Evolutionary conservation across 164 flowering plant species (phyloP), one percentile per base, ranked within the genome.

Genomic region (Magnolia sinica): DNA sequence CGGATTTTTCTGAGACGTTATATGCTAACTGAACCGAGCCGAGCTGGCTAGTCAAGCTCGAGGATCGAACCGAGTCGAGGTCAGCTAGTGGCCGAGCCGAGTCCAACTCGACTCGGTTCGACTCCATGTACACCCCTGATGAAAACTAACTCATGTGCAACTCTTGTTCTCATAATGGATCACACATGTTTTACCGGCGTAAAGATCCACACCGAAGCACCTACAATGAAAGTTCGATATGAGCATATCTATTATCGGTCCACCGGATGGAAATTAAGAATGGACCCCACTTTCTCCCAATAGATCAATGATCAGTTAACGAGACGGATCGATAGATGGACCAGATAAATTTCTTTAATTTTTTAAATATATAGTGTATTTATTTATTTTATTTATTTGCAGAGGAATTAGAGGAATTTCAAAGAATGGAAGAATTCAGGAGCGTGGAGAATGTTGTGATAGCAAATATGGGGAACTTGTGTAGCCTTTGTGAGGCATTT

Each of bases 401-500:
- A 86, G 88, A 55, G 77, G 80, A 86, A 58, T 68, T 82, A 45
- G 88, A 82, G n/a, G 88, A 77, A 23, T 52, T 86, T 75, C 77
- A 50, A 63, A 73, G 8, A 55, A 65, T 64, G 23, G 77, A 79
- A n/a, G 85, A 81, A 73, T 85, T 82, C 70, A 71, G 72, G 65
- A 45, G 72, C 49, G 65, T 86, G 37, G 88, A 86, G 76, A 79
- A 79, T 72, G 84, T 84, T 27, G 76, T 84, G 37, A 79, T 83
- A 13, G 87, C 78, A 2, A 76, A 83, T 49, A 79, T 84, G 84
- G 78, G 73, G 27, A 78, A 86, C 52, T 37, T 84, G 65, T 78
- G 66, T 6, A 79, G 83, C 67, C 83, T 86, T 0, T 80, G 84
- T 29, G 68, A 78, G 22, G 88, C 88, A 58, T 86, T 86, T 37